phyloP scores from a whole-genome alignment of 805 yeast species.

The Ogataea haglerorum region DNA sequence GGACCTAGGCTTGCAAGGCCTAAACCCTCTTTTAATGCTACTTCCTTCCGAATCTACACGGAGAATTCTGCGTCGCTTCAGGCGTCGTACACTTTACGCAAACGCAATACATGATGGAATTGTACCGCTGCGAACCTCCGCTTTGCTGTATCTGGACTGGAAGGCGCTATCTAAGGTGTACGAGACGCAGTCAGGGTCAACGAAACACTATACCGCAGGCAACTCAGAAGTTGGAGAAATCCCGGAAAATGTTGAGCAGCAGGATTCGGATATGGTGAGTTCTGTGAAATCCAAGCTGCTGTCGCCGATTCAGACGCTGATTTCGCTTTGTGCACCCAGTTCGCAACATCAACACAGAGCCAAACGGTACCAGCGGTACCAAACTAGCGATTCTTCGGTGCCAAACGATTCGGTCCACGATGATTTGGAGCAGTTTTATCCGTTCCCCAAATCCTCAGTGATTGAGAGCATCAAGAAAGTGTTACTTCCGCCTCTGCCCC shows the following conservation, averaged over 20 bases:
- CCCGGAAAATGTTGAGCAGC: constrained; percentile 27
- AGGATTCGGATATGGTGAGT: constrained; percentile 9
- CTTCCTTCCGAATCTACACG: constrained; percentile 77
- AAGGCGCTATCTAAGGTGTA: constrained; percentile 57
- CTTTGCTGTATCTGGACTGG: constrained; percentile 84
- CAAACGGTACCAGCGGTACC: constrained; percentile 30
- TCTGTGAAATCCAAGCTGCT: constrained; percentile 23
- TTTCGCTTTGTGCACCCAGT: constrained; percentile 40
- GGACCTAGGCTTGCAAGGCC: constrained; percentile 65
- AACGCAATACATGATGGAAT: constrained; percentile 92
- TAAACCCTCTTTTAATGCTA: constrained; percentile 66
- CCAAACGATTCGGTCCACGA: constrained; percentile 12
- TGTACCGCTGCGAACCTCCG: constrained; percentile 89
- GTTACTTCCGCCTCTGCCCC: constrained; percentile 77
- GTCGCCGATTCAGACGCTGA: constrained; percentile 44
- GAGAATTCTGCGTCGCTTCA: constrained; percentile 56
- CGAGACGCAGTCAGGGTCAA: constrained; percentile 18
- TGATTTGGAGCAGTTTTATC: constrained; percentile 13
- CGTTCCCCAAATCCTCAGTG: constrained; percentile 70
- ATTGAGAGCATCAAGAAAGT: constrained; percentile 75
- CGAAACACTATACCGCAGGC: constrained; percentile 5
- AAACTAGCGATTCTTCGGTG: constrained; percentile 21
- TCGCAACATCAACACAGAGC: constrained; percentile 19
- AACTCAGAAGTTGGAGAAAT: constrained; percentile 28
- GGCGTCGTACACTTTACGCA: constrained; percentile 78